Conservation (phyloP, 495 filamentous ascomycete species). For the Penicillium turbatum region DNA sequence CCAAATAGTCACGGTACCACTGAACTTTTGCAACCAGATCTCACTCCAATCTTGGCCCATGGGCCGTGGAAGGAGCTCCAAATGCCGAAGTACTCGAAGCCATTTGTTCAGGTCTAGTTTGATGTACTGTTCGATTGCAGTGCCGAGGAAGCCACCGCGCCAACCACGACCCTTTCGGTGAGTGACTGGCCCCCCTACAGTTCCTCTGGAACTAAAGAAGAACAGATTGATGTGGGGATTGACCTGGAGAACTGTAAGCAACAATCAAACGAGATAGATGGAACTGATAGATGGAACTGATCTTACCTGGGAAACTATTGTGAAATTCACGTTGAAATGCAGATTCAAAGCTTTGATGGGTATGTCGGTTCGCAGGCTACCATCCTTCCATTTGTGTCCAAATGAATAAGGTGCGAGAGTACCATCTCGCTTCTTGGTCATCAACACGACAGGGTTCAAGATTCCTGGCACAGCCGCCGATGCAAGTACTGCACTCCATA, state of each 20-base stretch:
- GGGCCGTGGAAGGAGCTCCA: slow-evolving; percentile 85
- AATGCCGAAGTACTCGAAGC: slow-evolving; percentile 86
- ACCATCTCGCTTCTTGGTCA: slow-evolving; percentile 83
- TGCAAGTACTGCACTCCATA: slow-evolving; percentile 94
- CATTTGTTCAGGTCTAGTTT: slow-evolving; percentile 95
- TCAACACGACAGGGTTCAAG: slow-evolving; percentile 89
- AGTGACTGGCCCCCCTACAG: slow-evolving; percentile 88
- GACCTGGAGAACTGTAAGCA: slow-evolving; percentile 44
- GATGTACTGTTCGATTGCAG: slow-evolving; percentile 89
- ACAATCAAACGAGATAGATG: neutral
- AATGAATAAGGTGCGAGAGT: slow-evolving; percentile 81
- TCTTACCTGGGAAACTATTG: slow-evolving; percentile 76
- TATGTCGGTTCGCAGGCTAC: slow-evolving; percentile 88
- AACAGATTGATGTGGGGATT: slow-evolving; percentile 98
- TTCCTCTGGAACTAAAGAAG: slow-evolving; percentile 92
- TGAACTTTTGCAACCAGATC: slow-evolving; percentile 93
- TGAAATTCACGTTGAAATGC: slow-evolving; percentile 97
- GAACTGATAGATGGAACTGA: neutral
- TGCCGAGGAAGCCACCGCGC: slow-evolving; percentile 90
- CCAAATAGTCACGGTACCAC: slow-evolving; percentile 93
- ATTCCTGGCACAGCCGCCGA: slow-evolving; percentile 96
- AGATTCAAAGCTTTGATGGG: slow-evolving; percentile 89
- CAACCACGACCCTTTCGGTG: slow-evolving; percentile 91
- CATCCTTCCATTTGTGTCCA: slow-evolving; percentile 98
- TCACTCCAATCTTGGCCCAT: slow-evolving; percentile 95